Evolutionary conservation across 305 asterid species (phyloP).

Genomic region (Solanum chacoense): DNA sequence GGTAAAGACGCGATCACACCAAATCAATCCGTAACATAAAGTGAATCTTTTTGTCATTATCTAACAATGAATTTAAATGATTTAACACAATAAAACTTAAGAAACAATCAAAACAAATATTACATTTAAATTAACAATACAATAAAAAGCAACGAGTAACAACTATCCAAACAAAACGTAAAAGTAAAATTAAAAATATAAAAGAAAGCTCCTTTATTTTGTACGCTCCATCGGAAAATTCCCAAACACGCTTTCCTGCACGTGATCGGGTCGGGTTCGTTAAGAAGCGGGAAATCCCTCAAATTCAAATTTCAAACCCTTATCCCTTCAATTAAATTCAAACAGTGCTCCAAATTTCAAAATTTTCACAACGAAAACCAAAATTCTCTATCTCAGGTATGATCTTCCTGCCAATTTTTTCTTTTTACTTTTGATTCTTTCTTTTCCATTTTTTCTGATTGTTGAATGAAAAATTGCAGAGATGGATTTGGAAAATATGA

Average conservation of each 20-base stretch:
- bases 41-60: no score
- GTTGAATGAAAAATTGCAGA: not conserved
- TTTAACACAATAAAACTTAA: no score
- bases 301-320: slow-evolving; percentile 31
- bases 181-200: not conserved
- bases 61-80: no score
- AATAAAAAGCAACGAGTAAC: not conserved
- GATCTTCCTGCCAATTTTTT: not conserved
- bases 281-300: slow-evolving; percentile 20
- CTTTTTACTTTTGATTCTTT: not conserved
- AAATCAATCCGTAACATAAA: no score
- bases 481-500: slow-evolving; percentile 48
- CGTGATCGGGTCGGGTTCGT: not conserved
- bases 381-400: slow-evolving; percentile 1
- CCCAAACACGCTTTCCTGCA: not conserved
- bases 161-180: not conserved
- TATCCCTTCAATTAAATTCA: not conserved
- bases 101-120: not conserved
- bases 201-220: not conserved
- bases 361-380: not conserved
- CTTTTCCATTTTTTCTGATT: not conserved
- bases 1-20: no score
- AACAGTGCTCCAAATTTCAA: not conserved
- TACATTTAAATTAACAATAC: not conserved
- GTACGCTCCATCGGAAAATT: not conserved